phyloP scores from a whole-genome alignment of 2,329 filamentous ascomycete genomes.

The Monosporascus sp. region DNA sequence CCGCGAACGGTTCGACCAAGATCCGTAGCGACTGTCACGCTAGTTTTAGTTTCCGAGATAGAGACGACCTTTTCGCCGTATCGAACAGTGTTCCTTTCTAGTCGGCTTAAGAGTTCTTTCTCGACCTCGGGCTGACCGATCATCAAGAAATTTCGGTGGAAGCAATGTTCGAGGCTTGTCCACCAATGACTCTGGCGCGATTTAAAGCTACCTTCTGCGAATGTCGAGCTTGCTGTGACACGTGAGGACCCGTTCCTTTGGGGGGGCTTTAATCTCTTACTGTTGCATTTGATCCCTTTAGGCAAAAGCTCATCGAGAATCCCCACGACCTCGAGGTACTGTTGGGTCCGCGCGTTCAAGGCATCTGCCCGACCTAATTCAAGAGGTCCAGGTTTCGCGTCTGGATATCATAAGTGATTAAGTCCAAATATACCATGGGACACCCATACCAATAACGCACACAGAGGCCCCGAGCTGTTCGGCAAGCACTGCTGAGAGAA shows the following conservation, averaged over 20 bases:
- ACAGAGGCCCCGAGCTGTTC: constrained; percentile 36
- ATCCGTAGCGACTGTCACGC: constrained; percentile 24
- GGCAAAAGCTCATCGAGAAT: constrained; percentile 37
- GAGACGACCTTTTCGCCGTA: constrained; percentile 33
- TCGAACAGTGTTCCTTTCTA: constrained; percentile 26
- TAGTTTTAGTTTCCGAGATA: constrained; percentile 21
- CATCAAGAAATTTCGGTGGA: constrained; percentile 46
- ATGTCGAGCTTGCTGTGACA: constrained; percentile 41
- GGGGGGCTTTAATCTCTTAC: constrained; percentile 23
- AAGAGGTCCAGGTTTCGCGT: constrained; percentile 33
- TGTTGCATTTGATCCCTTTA: constrained; percentile 43
- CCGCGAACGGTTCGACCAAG: constrained; percentile 28
- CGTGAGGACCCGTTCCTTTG: too few species aligned
- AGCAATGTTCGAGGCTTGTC: constrained; percentile 37
- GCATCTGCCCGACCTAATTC: constrained; percentile 42
- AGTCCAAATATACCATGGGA: not conserved
- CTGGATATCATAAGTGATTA: constrained; percentile 17
- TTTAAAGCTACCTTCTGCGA: constrained; percentile 40
- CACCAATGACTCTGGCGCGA: constrained; percentile 44
- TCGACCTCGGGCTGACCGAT: constrained; percentile 44
- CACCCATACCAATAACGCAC: constrained; percentile 30
- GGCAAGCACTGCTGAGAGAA: constrained; percentile 39
- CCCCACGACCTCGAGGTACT: constrained; percentile 40
- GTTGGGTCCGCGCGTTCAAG: constrained; percentile 43
- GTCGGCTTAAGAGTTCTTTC: constrained; percentile 28